Base-by-base conservation (phyloP, 108 stramenopile species). In the Parmales sp. region DNA sequence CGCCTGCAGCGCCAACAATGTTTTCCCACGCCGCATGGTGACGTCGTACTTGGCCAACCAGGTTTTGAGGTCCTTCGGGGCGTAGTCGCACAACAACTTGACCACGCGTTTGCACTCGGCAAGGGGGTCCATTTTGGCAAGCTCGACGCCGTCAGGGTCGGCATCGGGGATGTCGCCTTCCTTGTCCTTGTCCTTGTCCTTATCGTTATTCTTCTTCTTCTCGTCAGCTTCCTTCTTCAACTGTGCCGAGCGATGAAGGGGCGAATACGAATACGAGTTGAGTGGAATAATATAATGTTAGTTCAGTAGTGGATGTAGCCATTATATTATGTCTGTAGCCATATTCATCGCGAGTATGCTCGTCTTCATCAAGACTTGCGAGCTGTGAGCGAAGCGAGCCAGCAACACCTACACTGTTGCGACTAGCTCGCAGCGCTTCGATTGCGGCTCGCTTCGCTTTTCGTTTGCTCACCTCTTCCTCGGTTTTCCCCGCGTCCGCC, bases 1-100 rank as follows among this genome's bases (percentile, higher is more conserved):
- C 20, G 84, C 91, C 66, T 91, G 86, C 39, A 94, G 51, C 1
- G 95, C 95, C 83, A 93, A 70, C 46, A 96, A 44, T 65, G 70
- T 72, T 77, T 96, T 97, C 44, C 87, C 92, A 48, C 94, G 80
- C 43, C 93, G 82, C 68, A 93, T 69, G 1, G 88, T 78, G 19
- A 95, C 95, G 74, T 98, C 97, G 74, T 88, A 94, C 51, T 85
- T 82, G 41, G 92, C 41, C 1, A 74, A 65, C 87, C 94, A 94
- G n/a, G 95, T 89, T 26, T 82, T 80, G 22, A 90, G 37, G 34
- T 64, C 66, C 38, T 71, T 74, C 1, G 88, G 88, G 64, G 91
- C 91, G 67, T 89, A 81, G 38, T 80, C 73, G 39, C 80, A 76
- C 37, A 97, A 73, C 38, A 87, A 87, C 8, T 82, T 73, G 7